Evolutionary conservation across 2,329 filamentous ascomycete species (phyloP).

Genomic region (Xylariales sp.): DNA sequence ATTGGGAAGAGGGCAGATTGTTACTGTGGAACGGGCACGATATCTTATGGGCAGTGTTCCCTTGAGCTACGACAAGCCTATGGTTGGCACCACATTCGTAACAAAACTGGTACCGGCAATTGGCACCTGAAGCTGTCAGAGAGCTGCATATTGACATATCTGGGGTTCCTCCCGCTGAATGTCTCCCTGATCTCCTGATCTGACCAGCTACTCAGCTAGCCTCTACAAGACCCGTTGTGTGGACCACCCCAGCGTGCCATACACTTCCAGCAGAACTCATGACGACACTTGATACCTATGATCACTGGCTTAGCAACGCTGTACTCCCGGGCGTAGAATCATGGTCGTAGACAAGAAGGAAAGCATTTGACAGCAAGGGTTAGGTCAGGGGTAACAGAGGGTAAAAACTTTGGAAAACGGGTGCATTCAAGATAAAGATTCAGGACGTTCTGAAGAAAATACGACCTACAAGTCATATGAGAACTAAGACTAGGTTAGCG

Average conservation of each 20-base stretch:
- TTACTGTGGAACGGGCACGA: background rate
- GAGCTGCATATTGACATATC: background rate
- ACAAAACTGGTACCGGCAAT: background rate
- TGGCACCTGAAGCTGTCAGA: background rate
- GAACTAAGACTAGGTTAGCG: constrained; percentile 9
- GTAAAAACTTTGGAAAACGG: too few relatives aligned
- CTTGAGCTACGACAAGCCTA: background rate
- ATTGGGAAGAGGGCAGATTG: background rate
- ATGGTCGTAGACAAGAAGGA: too few relatives aligned
- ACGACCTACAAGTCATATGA: constrained; percentile 17
- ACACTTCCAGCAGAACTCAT: constrained; percentile 15
- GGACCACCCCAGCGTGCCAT: background rate
- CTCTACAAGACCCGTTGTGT: background rate
- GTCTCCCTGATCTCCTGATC: background rate
- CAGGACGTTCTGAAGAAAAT: too few relatives aligned
- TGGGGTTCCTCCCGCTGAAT: background rate
- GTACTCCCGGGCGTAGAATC: too few relatives aligned
- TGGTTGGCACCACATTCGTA: background rate
- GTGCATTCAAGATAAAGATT: too few relatives aligned
- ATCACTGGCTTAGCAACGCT: background rate
- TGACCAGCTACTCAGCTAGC: background rate
- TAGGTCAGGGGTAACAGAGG: too few relatives aligned
- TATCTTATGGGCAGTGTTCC: background rate
- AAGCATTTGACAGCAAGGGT: background rate
- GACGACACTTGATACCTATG: constrained; percentile 9